phyloP scores from a whole-genome alignment of 1,284 basidiomycete species.

The Puccinia novopanici region DNA sequence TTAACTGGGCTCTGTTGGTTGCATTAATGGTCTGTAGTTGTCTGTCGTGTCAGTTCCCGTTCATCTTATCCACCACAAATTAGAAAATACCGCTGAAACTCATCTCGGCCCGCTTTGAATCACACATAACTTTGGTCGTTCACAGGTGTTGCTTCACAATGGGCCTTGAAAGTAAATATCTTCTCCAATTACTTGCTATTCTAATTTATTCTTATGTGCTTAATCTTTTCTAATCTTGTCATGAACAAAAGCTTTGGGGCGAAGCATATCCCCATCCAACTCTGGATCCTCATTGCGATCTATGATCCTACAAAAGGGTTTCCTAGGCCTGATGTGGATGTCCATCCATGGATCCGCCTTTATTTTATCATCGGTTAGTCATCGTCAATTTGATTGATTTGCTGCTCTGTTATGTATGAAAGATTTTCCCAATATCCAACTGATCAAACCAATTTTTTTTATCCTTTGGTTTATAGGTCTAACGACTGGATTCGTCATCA shows the following conservation, averaged over 20 bases:
- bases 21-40: slow-evolving; percentile 66
- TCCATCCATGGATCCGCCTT: slow-evolving; percentile 38
- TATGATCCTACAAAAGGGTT: slow-evolving; percentile 45
- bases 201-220: neutral
- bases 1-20: slow-evolving; percentile 66
- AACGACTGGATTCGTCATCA: slow-evolving; percentile 27
- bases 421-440: too few relatives aligned
- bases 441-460: neutral
- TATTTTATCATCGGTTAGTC: slow-evolving; percentile 39
- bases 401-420: neutral
- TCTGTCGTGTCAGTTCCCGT: slow-evolving; percentile 66
- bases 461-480: slow-evolving; percentile 15
- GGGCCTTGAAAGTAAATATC: slow-evolving; percentile 43
- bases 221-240: neutral
- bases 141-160: slow-evolving; percentile 46
- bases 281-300: neutral
- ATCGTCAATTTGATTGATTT: neutral
- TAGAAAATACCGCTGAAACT: slow-evolving; percentile 64
- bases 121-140: slow-evolving; percentile 16
- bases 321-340: slow-evolving; percentile 45
- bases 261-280: slow-evolving; percentile 40
- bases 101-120: slow-evolving; percentile 64
- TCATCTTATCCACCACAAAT: slow-evolving; percentile 57
- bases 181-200: neutral
- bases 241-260: slow-evolving; percentile 31